Percentiles rank a stretch among this genome's conserved stretches.
Evolutionary conservation across 1,284 basidiomycete species (phyloP).

Genomic region (Moesziomyces sp.): DNA sequence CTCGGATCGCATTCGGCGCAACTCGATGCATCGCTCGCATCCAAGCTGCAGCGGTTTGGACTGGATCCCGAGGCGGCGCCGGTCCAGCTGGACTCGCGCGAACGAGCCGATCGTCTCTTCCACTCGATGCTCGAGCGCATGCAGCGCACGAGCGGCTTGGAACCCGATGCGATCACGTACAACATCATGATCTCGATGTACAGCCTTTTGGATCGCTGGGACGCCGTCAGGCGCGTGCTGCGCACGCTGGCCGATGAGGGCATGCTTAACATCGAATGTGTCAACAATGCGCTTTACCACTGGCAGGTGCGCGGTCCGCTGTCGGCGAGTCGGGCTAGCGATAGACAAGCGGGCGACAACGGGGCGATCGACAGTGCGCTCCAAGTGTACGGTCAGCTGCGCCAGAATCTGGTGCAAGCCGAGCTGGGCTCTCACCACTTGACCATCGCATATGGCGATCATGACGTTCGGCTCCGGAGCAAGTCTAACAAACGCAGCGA

Average conservation of each 20-base stretch:
- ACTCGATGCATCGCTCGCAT: constrained; percentile 15
- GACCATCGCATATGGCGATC: constrained; percentile 11
- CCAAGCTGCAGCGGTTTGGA: constrained; percentile 29
- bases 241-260: constrained; percentile 7
- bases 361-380: constrained; percentile 12
- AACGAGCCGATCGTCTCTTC: constrained; percentile 38
- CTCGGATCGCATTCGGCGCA: constrained; percentile 17
- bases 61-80: constrained; percentile 31
- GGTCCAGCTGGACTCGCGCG: constrained; percentile 14
- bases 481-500: not conserved
- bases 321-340: not conserved
- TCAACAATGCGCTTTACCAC: constrained; percentile 34
- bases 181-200: constrained; percentile 54
- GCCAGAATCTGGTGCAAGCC: constrained; percentile 30
- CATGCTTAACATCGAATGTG: constrained; percentile 17
- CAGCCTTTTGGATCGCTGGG: constrained; percentile 27
- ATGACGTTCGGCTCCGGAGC: not conserved
- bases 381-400: constrained; percentile 39
- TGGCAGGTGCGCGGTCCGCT: constrained; percentile 18
- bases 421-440: constrained; percentile 19
- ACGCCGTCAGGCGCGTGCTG: constrained; percentile 16
- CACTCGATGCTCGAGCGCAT: constrained; percentile 43
- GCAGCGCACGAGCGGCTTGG: constrained; percentile 27
- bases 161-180: constrained; percentile 37
- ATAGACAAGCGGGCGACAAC: not conserved